These are phyloP conservation scores for Neurospora intermedia DNA, from an alignment of 495 filamentous ascomycete species.

Conservation along the genomic window DNA sequence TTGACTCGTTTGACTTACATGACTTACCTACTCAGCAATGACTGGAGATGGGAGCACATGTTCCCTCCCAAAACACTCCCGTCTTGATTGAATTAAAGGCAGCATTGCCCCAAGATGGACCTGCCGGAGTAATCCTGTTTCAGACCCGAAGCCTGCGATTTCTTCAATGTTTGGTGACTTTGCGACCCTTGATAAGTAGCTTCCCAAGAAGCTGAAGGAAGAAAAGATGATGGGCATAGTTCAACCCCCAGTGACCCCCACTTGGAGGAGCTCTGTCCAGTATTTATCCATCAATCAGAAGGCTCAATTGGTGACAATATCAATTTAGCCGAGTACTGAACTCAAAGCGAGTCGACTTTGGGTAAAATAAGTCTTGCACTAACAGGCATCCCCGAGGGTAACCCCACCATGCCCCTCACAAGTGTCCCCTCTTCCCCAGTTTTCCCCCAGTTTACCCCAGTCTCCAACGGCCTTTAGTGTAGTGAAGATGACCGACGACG, in stretches of 20 bases:
- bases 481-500: neutral
- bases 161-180: neutral
- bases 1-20: too few species aligned
- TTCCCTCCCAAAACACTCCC: too few species aligned
- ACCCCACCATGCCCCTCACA: slow-evolving; percentile 9
- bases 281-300: slow-evolving; percentile 31
- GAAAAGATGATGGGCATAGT: neutral
- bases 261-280: neutral
- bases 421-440: neutral
- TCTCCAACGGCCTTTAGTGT: neutral
- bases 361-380: neutral
- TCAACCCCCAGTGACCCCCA: neutral
- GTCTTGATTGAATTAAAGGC: too few species aligned
- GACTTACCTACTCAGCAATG: neutral
- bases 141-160: neutral
- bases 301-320: neutral
- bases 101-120: too few species aligned
- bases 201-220: neutral
- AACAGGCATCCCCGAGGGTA: neutral
- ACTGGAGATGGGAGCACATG: neutral
- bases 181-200: neutral
- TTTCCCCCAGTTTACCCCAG: neutral
- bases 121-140: too few species aligned
- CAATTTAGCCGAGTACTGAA: too few species aligned
- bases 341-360: too few species aligned